Evolutionary conservation across 768 basidiomycete species (phyloP), one percentile per base, ranked within the genome.

Genomic region (Pholiota molesta): DNA sequence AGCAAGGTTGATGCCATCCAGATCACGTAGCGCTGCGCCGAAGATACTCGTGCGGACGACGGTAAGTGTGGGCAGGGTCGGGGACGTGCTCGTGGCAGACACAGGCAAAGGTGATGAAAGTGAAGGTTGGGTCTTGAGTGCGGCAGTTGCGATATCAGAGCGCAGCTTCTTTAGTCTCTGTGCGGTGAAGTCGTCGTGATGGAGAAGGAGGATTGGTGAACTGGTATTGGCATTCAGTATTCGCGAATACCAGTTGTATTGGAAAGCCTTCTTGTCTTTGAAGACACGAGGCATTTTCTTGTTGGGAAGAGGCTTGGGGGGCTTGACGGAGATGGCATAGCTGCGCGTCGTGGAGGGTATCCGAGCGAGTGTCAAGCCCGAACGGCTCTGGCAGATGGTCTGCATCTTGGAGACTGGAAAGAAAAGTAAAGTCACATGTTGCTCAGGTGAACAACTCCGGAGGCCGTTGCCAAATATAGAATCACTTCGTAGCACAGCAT

Each of bases 41-140:
- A 95, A 89, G 55, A 95, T 84, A 65, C 89, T 86, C 10, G 93
- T 90, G 49, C 89, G 86, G 60, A 94, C 84, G 68, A 92, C 75
- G 52, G 86, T 87, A 69, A 95, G 81, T 39, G 79, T 80, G 9
- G 89, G 88, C 21, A 72, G 73, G 33, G 68, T 69, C 44, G 72
- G 70, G 21, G 69, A 37, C 7, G 35, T 37, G 35, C 11, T 69
- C 21, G 65, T 68, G 23, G 51, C n/a, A 37, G 75, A 61, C 16
- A 67, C 60, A 69, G 75, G 59, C 66, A 70, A 59, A 68, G 74
- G 55, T 5, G 74, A 73, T 6, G 73, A 66, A 26, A 76, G 74
- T 45, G 81, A 76, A 0, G 83, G 78, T 21, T 77, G 73, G 10
- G 77, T 70, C 62, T 81, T 82, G 19, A 77, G 77, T 49, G 83